phyloP scores from a whole-genome alignment of 2,329 filamentous ascomycete genomes.

The Diaporthe sp. region DNA sequence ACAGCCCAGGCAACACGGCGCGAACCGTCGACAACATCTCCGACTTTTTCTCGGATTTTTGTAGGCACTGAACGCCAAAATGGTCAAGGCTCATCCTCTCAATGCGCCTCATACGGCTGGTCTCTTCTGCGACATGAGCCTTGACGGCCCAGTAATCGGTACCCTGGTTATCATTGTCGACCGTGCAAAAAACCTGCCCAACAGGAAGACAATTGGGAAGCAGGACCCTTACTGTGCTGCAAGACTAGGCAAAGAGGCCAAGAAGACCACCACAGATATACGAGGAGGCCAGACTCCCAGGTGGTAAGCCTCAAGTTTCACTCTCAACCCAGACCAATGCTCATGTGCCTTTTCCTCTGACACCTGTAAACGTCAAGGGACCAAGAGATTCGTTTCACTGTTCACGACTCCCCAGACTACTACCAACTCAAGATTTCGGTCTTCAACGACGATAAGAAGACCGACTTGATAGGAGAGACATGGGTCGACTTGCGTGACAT shows the following conservation, averaged over 20 bases:
- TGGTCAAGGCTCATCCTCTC: conserved; percentile 69
- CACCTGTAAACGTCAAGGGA: conserved; percentile 76
- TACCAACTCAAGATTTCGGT: conserved; percentile 95
- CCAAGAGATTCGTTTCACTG: conserved; percentile 94
- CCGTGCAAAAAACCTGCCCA: conserved; percentile 95
- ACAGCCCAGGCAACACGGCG: conserved; percentile 27
- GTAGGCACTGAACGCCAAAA: conserved; percentile 49
- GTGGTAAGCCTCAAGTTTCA: conserved; percentile 74
- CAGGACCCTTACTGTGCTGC: conserved; percentile 98
- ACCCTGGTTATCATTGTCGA: conserved; percentile 94
- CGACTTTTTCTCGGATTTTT: not conserved
- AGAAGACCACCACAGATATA: conserved; percentile 95
- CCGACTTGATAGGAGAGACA: conserved; percentile 94
- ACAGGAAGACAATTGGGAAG: conserved; percentile 97
- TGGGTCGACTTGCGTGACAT: conserved; percentile 89
- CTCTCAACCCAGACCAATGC: not conserved
- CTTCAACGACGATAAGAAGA: conserved; percentile 99
- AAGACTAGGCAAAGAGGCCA: conserved; percentile 93
- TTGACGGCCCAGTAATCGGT: conserved; percentile 93
- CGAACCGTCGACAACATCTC: conserved; percentile 23
- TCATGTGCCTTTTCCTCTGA: conserved; percentile 20
- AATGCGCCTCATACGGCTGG: conserved; percentile 85
- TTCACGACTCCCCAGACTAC: conserved; percentile 97
- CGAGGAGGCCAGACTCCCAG: conserved; percentile 94
- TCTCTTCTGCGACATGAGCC: conserved; percentile 93